phyloP scores from a whole-genome alignment of 106 monocot species.

The Posidonia australis region DNA sequence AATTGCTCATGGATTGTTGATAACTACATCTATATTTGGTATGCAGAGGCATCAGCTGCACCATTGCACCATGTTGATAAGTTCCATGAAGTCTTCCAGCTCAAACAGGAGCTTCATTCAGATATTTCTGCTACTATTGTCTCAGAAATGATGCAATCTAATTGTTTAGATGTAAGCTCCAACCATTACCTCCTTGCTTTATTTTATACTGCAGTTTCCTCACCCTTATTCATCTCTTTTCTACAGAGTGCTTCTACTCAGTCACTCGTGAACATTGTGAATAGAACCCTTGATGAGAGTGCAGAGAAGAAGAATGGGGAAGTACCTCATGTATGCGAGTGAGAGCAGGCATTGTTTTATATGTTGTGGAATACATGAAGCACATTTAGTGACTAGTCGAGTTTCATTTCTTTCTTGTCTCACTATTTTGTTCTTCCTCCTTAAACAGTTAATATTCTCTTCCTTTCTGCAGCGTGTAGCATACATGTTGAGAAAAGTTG shows the following conservation, averaged over 20 bases:
- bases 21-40: neutral
- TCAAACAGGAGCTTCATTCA: conserved; percentile 55
- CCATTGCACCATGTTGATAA: conserved; percentile 41
- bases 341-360: conserved; percentile 4
- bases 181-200: conserved; percentile 7
- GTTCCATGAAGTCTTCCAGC: conserved; percentile 63
- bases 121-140: conserved; percentile 65
- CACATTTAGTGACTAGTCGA: neutral
- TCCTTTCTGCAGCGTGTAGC: conserved; percentile 39
- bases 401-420: neutral
- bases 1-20: too few species aligned
- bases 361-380: neutral
- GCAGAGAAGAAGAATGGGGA: conserved; percentile 63
- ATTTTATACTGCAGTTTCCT: neutral
- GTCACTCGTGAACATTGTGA: conserved; percentile 60
- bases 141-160: conserved; percentile 76
- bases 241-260: conserved; percentile 81
- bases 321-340: conserved; percentile 72
- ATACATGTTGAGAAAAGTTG: conserved; percentile 39
- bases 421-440: neutral
- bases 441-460: neutral
- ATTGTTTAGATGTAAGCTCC: conserved; percentile 65
- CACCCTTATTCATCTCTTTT: neutral
- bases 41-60: conserved; percentile 28
- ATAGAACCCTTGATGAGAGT: conserved; percentile 78